Evolutionary conservation across 495 filamentous ascomycete species (phyloP), one percentile per base, ranked within the genome.

Genomic region (Trichoderma asperelloides): DNA sequence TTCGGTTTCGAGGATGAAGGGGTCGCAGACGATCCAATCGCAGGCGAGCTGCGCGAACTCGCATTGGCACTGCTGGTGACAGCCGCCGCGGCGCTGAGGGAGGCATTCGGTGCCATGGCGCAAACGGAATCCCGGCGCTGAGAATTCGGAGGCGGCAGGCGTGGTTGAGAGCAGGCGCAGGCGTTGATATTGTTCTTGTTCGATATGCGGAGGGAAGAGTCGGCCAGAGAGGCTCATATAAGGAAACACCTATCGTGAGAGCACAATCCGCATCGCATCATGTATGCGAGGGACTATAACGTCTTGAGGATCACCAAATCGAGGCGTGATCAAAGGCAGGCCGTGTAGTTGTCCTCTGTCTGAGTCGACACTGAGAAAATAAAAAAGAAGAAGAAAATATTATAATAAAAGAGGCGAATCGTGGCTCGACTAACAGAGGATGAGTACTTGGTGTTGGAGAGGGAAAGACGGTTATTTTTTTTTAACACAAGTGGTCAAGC

Each of bases 31-130:
- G 74, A 70, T 23, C 72, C 70, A 37, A 78, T 75, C 13, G 82
- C 77, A 40, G 82, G 80, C 55, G 84, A 84, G 62, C 72, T 80
- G 78, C 82, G 77, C 68, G 80, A 73, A 69, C 74, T 80, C 57
- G 75, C 77, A 73, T 78, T 78, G 55, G 55, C 25, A 30, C 55
- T 60, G 64, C 73, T 72, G 69, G 74, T 78, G 21, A 65, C 73
- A 41, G 71, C 69, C 57, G 69, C 74, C 70, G 72, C 74, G 57
- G 70, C 70, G 67, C 72, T 72, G 40, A 30, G 23, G 41, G 27
- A 30, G 18, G 64, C 18, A 18, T 12, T 64, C 40, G 62, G 62
- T 25, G n/a, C 64, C 43, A 49, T 65, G 39, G 40, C 43, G 41
- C 43, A 47, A 40, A 27, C 33, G 37, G 33, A 64, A 64, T 45